A percentile compares a stretch with the other conserved stretches of the same genome.
Evolutionary conservation across 768 basidiomycete genomes (phyloP).

Genomic region (Mrakia gelida): DNA sequence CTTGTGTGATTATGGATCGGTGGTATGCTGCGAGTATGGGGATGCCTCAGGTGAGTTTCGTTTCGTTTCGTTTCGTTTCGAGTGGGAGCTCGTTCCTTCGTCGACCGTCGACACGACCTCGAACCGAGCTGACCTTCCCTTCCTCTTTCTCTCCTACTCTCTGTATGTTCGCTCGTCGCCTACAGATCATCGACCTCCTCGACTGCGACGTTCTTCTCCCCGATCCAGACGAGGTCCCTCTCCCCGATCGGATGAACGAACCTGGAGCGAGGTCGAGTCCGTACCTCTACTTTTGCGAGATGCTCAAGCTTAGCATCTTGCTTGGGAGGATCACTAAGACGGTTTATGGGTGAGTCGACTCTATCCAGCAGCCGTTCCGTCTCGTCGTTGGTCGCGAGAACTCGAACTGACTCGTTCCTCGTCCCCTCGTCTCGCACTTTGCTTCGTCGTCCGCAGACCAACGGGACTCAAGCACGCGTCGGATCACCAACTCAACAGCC

Average conservation of each 20-base stretch:
- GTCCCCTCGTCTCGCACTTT: not conserved
- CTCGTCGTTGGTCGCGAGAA: not conserved
- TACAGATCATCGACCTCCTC: conserved; percentile 89
- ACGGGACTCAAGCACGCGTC: conserved; percentile 80
- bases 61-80: not conserved
- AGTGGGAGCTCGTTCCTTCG: no score
- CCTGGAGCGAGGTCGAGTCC: conserved; percentile 33
- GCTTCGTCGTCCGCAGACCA: conserved; percentile 52
- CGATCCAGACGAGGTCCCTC: conserved; percentile 54
- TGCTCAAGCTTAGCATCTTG: conserved; percentile 84
- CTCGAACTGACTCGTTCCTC: conserved; percentile 13
- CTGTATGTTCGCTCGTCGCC: conserved; percentile 58
- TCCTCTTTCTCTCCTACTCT: conserved; percentile 27
- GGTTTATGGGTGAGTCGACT: conserved; percentile 68
- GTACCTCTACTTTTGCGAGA: conserved; percentile 70
- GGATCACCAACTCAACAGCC: conserved; percentile 64
- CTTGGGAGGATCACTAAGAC: conserved; percentile 83
- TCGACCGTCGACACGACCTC: no score
- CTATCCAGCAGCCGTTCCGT: no score
- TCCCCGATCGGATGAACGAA: conserved; percentile 10
- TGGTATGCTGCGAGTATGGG: conserved; percentile 55
- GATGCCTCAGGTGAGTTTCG: not conserved
- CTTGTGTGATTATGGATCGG: conserved; percentile 89
- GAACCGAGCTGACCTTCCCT: conserved; percentile 1
- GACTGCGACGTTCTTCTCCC: conserved; percentile 73